These are phyloP conservation scores for Hysterium pulicare DNA, from an alignment of 2,329 filamentous ascomycete genomes.

Conservation along the genomic window DNA sequence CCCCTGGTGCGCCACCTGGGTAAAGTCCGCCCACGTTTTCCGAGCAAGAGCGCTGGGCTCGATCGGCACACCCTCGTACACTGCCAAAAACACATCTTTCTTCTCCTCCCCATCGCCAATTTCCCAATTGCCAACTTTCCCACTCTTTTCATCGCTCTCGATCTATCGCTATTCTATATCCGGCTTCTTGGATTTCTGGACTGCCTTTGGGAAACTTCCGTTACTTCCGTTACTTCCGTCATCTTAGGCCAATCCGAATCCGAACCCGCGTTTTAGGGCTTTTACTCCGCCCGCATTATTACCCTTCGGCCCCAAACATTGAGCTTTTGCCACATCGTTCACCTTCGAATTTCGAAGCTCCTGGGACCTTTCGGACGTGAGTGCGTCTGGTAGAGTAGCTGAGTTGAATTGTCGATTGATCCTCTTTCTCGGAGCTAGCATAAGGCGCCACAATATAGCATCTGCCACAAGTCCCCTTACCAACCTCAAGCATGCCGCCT, in stretches of 20 bases:
- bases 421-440: not conserved
- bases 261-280: not conserved
- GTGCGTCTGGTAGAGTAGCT: not conserved
- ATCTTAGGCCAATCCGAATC: not conserved
- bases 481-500: constrained; percentile 35
- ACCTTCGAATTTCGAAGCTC: not conserved
- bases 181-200: not conserved
- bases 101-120: too few species aligned
- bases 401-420: too few species aligned
- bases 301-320: not conserved
- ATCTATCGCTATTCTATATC: not conserved
- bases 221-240: not conserved
- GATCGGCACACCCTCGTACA: not conserved
- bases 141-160: not conserved
- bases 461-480: not conserved
- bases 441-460: not conserved
- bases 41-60: not conserved
- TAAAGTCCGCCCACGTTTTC: not conserved
- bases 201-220: not conserved
- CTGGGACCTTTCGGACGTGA: not conserved
- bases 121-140: not conserved
- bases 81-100: not conserved
- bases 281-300: not conserved
- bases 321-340: not conserved
- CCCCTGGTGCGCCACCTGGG: not conserved